phyloP scores from a whole-genome alignment of 2,329 filamentous ascomycete species.

The Aspergillus cejpii region DNA sequence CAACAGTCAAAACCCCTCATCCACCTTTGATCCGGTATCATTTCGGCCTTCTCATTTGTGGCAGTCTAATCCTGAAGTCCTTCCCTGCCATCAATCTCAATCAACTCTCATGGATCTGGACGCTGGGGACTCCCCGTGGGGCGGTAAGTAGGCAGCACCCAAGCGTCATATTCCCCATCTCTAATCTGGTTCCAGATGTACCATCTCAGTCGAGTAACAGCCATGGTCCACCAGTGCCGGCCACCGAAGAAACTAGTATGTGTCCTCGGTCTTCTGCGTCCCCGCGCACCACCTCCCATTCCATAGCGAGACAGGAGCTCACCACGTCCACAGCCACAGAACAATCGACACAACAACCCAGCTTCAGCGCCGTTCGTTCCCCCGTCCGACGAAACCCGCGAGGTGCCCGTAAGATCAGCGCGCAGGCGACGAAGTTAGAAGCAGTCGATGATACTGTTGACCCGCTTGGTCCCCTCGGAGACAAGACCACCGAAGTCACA shows the following conservation, averaged over 20 bases:
- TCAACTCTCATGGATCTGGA: constrained; percentile 36
- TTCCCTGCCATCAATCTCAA: background rate
- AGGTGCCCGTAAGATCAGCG: constrained; percentile 52
- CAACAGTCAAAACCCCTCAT: constrained; percentile 3
- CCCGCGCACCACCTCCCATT: constrained; percentile 17
- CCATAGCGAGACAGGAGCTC: constrained; percentile 10
- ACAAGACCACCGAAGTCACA: constrained; percentile 32
- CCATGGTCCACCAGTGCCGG: constrained; percentile 22
- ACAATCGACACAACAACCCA: constrained; percentile 30
- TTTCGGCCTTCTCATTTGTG: background rate
- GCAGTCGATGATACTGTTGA: constrained; percentile 57
- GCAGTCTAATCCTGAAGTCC: too few species aligned
- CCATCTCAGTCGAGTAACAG: constrained; percentile 40
- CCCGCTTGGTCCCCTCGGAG: constrained; percentile 55
- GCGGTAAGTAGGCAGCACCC: constrained; percentile 38
- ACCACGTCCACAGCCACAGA: constrained; percentile 22
- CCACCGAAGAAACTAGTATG: constrained; percentile 30
- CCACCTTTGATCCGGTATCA: background rate
- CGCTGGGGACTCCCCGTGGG: constrained; percentile 45
- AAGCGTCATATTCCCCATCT: too few species aligned
- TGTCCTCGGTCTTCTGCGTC: constrained; percentile 5
- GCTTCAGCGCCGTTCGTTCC: constrained; percentile 42
- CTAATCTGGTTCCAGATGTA: constrained; percentile 37
- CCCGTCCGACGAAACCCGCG: constrained; percentile 47
- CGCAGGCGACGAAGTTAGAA: constrained; percentile 56